Base-by-base conservation (phyloP, 306 rosid genomes). In the Lathyrus aphaca region DNA sequence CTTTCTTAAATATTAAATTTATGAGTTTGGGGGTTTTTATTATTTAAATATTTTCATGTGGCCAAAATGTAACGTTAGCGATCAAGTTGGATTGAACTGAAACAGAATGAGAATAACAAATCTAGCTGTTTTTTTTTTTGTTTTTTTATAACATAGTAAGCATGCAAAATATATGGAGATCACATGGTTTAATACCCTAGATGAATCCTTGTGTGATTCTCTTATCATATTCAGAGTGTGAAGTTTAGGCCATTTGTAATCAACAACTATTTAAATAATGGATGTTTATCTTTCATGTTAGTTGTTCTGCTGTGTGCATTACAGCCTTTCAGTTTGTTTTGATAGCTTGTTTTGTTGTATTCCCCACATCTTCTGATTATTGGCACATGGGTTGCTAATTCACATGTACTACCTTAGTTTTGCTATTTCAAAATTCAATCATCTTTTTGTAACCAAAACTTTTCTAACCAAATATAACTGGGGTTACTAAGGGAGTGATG, bases 331-430 rank as follows among this genome's bases (percentile, higher is more conserved):
- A n/a, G 43, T 73, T 57, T 62, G 65, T 72, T 68, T 45, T 45
- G 76, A 10, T 56, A 38, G 38, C 40, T 56, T 56, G 38, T 69
- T 69, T 45, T 55, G 60, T 30, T 63, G 69, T 49, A 55, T 68
- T 44, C 59, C 35, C 64, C 76, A 46, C 79, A 51, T 42, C 57
- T 39, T 78, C 53, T 76, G 73, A 44, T 19, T 55, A 62, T 2
- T 39, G 14, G 61, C 82, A 73, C 79, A 73, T 81, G 85, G 71
- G 19, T 32, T 76, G 79, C 73, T 53, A 53, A 59, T 37, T 72
- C 58, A 66, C 17, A 17, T 16, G 44, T 76, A 45, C 61, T 76
- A 45, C 61, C 37, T 27, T 54, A n/a, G 59, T 45, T 61, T 66
- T 69, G 8, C 49, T 62, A 35, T 55, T 54, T 63, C 17, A 64